These are phyloP conservation scores for Angomonas deanei DNA, from an alignment of 208 protist genomes.

Conservation along the genomic window DNA sequence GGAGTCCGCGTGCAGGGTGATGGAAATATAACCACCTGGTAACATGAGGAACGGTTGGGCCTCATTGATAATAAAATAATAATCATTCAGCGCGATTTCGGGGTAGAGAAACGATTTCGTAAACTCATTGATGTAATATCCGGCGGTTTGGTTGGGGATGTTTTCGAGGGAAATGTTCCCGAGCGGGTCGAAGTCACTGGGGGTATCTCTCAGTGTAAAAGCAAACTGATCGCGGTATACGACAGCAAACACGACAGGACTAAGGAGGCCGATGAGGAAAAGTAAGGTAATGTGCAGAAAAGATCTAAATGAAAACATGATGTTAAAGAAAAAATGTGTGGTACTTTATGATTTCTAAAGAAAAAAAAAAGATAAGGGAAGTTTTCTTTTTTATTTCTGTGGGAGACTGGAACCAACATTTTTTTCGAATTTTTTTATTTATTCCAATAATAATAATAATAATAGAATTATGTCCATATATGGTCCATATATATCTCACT, in stretches of 20 bases:
- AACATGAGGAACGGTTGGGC: conserved; percentile 28
- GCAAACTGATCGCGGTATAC: background rate
- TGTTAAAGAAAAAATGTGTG: conserved; percentile 4
- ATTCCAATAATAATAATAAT: background rate
- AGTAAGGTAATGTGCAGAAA: too few relatives aligned
- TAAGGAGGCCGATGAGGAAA: too few relatives aligned
- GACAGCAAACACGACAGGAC: background rate
- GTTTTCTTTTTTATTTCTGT: too few relatives aligned
- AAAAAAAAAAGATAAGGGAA: conserved; percentile 8
- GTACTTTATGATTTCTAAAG: background rate
- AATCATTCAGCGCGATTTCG: conserved; percentile 7
- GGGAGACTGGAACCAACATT: conserved; percentile 1
- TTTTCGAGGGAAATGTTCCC: background rate
- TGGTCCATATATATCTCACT: background rate
- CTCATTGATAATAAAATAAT: conserved; percentile 16
- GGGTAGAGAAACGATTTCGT: conserved; percentile 5
- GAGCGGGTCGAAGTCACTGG: background rate
- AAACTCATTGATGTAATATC: background rate
- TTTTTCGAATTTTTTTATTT: conserved; percentile 7
- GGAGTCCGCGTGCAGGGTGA: conserved; percentile 2
- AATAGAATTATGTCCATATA: too few relatives aligned
- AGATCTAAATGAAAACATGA: background rate
- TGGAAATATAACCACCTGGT: conserved; percentile 16
- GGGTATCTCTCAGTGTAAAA: background rate
- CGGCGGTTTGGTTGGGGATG: background rate